These are phyloP conservation scores for Teratosphaeria epicoccoides DNA, from an alignment of 2,329 filamentous ascomycete genomes.

Conservation along the genomic window DNA sequence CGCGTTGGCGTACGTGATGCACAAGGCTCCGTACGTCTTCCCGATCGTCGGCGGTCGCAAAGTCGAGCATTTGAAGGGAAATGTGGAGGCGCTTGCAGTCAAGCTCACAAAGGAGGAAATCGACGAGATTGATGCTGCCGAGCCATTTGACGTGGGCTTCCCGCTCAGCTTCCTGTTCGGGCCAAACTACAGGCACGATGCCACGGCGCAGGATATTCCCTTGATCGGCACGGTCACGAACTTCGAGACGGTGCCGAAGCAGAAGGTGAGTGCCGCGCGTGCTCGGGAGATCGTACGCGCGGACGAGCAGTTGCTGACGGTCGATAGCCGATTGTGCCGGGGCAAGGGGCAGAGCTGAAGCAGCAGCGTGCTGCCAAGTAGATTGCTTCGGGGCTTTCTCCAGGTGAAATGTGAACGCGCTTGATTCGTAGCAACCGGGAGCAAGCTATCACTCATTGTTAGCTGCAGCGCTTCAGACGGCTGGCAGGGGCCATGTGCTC, in stretches of 20 bases:
- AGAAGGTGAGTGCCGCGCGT: background rate
- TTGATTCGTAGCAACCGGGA: no score
- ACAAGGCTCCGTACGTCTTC: slow-evolving; percentile 56
- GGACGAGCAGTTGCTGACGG: background rate
- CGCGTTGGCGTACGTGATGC: slow-evolving; percentile 56
- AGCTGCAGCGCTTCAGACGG: no score
- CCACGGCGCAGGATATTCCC: slow-evolving; percentile 2
- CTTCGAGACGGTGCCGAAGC: slow-evolving; percentile 1
- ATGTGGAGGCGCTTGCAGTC: slow-evolving; percentile 53
- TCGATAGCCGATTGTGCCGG: background rate
- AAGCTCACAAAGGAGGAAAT: slow-evolving; percentile 49
- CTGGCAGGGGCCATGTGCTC: no score
- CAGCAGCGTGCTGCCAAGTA: background rate
- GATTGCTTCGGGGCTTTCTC: no score
- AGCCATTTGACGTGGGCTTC: slow-evolving; percentile 52
- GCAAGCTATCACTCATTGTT: no score
- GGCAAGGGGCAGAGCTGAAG: background rate
- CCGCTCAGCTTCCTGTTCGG: slow-evolving; percentile 28
- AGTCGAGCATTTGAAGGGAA: slow-evolving; percentile 55
- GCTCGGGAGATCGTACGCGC: background rate
- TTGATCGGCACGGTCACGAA: slow-evolving; percentile 1
- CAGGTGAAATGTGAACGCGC: no score
- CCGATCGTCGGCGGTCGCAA: slow-evolving; percentile 66
- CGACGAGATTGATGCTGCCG: slow-evolving; percentile 49
- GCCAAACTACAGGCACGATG: background rate